Conservation (phyloP, 2,329 filamentous ascomycete species). For the Akanthomyces lecanii region DNA sequence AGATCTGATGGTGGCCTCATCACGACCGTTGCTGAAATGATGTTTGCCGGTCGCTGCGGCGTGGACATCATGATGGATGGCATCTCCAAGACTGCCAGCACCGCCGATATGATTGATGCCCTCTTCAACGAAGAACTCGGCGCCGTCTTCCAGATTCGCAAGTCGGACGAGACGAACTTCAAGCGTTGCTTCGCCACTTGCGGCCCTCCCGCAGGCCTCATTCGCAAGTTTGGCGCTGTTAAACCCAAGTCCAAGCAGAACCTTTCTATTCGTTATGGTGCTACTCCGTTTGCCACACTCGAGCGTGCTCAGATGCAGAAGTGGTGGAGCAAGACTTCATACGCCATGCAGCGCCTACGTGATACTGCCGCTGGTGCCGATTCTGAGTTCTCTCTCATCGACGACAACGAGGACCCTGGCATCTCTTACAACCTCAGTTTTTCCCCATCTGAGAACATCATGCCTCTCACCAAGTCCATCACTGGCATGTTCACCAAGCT, state of each 20-base stretch:
- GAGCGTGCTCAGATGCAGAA: slow-evolving; percentile 73
- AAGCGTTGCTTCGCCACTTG: slow-evolving; percentile 87
- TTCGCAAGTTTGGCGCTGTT: slow-evolving; percentile 79
- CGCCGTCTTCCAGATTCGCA: slow-evolving; percentile 90
- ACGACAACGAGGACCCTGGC: slow-evolving; percentile 73
- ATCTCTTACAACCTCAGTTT: slow-evolving; percentile 80
- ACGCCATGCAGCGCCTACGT: slow-evolving; percentile 83
- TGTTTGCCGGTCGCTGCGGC: slow-evolving; percentile 92
- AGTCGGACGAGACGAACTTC: slow-evolving; percentile 79
- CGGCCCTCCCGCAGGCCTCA: slow-evolving; percentile 74
- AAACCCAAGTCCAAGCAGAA: slow-evolving; percentile 66
- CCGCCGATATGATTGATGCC: slow-evolving; percentile 64
- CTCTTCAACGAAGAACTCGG: slow-evolving; percentile 97
- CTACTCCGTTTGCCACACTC: slow-evolving; percentile 63
- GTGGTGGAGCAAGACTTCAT: slow-evolving; percentile 83
- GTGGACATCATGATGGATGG: slow-evolving; percentile 79
- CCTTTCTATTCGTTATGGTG: slow-evolving; percentile 69
- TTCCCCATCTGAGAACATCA: slow-evolving; percentile 70
- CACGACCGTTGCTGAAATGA: slow-evolving; percentile 92
- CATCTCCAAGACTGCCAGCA: slow-evolving; percentile 57
- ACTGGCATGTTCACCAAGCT: slow-evolving; percentile 50
- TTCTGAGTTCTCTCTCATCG: slow-evolving; percentile 70
- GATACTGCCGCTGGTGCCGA: slow-evolving; percentile 88
- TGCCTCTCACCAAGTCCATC: slow-evolving; percentile 53
- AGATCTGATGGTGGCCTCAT: slow-evolving; percentile 88